A percentile compares a stretch with the other conserved stretches of the same genome.
Conservation (phyloP, 257 asterid species). For the Solanum ossicruentum region DNA sequence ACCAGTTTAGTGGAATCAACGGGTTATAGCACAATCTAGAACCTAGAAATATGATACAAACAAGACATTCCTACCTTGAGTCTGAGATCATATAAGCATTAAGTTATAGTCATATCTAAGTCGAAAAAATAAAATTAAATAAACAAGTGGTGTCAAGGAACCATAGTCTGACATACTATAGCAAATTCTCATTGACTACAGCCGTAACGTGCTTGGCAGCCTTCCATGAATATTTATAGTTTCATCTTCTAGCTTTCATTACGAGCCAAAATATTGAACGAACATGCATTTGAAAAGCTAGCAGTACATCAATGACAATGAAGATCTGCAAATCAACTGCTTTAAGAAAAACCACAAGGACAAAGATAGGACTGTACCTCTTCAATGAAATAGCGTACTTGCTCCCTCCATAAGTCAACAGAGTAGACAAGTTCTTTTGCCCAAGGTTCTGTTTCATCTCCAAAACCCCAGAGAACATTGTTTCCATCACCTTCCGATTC, state of each 20-base stretch:
- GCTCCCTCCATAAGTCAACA: conserved; percentile 80
- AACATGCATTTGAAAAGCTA: neutral
- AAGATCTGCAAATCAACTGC: neutral
- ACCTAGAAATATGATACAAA: neutral
- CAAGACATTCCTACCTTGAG: neutral
- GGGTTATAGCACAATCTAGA: neutral
- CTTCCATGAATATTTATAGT: neutral
- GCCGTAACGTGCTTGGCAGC: neutral
- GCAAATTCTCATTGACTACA: neutral
- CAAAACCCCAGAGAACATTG: conserved; percentile 67
- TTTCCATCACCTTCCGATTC: conserved; percentile 17
- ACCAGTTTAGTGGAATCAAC: neutral
- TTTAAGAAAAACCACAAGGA: neutral
- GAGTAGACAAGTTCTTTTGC: conserved; percentile 79
- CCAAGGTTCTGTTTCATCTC: conserved; percentile 81
- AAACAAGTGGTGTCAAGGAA: neutral
- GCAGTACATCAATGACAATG: neutral
- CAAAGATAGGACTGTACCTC: conserved; percentile 39
- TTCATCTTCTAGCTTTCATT: neutral
- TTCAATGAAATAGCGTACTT: conserved; percentile 62
- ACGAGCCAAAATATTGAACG: neutral
- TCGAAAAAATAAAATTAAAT: neutral
- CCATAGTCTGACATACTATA: neutral
- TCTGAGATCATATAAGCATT: neutral
- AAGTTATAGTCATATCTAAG: neutral